These are phyloP conservation scores for Aspergillus fumigatiaffinis DNA, from an alignment of 2,329 filamentous ascomycete genomes.

Conservation along the genomic window DNA sequence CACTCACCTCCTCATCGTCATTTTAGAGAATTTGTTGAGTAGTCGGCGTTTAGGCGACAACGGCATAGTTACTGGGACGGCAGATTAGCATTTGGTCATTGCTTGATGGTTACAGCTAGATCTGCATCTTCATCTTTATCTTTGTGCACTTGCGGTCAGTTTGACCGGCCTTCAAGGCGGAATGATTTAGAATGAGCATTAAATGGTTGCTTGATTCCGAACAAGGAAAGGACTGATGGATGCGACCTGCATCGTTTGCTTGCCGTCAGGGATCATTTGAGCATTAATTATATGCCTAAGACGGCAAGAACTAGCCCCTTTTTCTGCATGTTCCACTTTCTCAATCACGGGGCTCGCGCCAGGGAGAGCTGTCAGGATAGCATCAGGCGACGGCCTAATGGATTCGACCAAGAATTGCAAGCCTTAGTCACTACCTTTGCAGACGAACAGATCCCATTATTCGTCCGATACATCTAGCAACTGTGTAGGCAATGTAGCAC, in stretches of 20 bases:
- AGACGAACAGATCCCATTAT: background rate
- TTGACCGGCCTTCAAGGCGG: background rate
- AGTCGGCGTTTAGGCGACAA: background rate
- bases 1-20: background rate
- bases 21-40: background rate
- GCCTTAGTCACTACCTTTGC: background rate
- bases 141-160: background rate
- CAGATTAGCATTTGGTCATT: background rate
- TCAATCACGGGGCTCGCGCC: background rate
- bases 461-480: background rate
- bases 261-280: background rate
- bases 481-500: background rate
- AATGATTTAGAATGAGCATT: background rate
- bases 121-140: background rate
- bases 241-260: background rate
- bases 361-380: no score
- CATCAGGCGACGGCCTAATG: background rate
- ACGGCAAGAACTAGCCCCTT: background rate
- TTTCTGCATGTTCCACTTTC: background rate
- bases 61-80: background rate
- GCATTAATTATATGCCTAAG: background rate
- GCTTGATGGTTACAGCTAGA: background rate
- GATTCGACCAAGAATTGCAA: background rate
- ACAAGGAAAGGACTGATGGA: background rate
- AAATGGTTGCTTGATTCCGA: background rate